phyloP scores from a whole-genome alignment of 345 rosid species.

The Microthlaspi erraticum region DNA sequence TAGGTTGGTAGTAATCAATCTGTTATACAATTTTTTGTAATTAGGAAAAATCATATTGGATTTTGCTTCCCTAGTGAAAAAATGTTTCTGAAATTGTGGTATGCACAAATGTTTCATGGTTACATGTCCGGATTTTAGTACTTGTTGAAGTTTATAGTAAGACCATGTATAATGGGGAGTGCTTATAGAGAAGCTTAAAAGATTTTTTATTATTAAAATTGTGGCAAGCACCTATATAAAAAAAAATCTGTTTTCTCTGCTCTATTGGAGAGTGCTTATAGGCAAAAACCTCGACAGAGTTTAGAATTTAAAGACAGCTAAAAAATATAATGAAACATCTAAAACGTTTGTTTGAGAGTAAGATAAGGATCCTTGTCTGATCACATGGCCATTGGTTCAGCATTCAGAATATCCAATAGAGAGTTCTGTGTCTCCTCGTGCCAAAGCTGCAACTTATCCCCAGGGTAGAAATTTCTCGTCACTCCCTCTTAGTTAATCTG shows the following conservation, averaged over 20 bases:
- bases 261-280: no score
- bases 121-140: no score
- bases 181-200: no score
- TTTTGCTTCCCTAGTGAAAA: no score
- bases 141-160: no score
- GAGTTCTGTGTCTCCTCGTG: conserved; percentile 92
- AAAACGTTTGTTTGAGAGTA: conserved; percentile 27
- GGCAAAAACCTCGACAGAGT: conserved; percentile 19
- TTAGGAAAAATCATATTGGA: no score
- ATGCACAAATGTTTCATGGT: no score
- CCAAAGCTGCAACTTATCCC: conserved; percentile 86
- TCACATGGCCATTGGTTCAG: conserved; percentile 81
- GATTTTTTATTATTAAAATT: no score
- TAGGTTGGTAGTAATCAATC: neutral
- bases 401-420: conserved; percentile 63
- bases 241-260: no score
- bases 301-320: conserved; percentile 5
- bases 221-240: no score
- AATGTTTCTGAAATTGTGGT: no score
- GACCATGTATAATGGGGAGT: no score
- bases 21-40: neutral
- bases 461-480: conserved; percentile 83
- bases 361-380: conserved; percentile 16
- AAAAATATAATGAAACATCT: conserved; percentile 24
- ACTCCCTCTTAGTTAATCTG: conserved; percentile 94